A percentile compares a stretch with the other conserved stretches of the same genome.
These are phyloP conservation scores for Phialophora expanda DNA, from an alignment of 2,329 filamentous ascomycete species.

Conservation along the genomic window DNA sequence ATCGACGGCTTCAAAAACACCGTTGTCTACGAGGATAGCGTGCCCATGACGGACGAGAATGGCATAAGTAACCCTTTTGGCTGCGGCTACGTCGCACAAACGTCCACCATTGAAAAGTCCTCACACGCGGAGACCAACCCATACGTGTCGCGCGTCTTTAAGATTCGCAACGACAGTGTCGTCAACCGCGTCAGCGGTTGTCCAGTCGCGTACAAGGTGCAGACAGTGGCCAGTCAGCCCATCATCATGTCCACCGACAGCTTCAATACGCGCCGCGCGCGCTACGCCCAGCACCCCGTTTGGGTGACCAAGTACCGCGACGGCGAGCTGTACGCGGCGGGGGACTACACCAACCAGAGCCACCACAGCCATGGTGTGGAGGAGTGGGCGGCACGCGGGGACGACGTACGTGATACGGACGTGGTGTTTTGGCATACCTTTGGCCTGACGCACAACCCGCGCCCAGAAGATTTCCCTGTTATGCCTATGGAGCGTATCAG, in stretches of 20 bases:
- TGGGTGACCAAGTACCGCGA: constrained; percentile 61
- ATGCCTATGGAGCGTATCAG: constrained; percentile 44
- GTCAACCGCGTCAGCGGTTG: constrained; percentile 60
- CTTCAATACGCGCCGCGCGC: constrained; percentile 58
- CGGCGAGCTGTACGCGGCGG: constrained; percentile 59
- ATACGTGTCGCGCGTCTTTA: constrained; percentile 52
- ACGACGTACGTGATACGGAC: constrained; percentile 47
- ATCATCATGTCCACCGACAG: constrained; percentile 60
- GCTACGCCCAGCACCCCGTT: constrained; percentile 61
- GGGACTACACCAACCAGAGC: constrained; percentile 61
- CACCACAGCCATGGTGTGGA: constrained; percentile 55
- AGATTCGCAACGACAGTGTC: constrained; percentile 61
- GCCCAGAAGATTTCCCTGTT: constrained; percentile 53
- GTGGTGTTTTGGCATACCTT: constrained; percentile 54
- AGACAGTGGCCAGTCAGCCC: constrained; percentile 61
- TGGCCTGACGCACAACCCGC: constrained; percentile 54
- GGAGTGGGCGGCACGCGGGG: constrained; percentile 52
- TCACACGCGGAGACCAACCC: too few species aligned
- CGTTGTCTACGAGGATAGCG: constrained; percentile 33
- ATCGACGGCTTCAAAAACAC: too few species aligned
- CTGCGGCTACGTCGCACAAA: too few species aligned
- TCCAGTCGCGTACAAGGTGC: constrained; percentile 63
- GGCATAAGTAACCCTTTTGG: constrained; percentile 43
- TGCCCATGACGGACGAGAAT: constrained; percentile 31
- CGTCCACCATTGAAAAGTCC: too few species aligned